phyloP scores from a whole-genome alignment of 805 yeast species.

The Pichia exigua region DNA sequence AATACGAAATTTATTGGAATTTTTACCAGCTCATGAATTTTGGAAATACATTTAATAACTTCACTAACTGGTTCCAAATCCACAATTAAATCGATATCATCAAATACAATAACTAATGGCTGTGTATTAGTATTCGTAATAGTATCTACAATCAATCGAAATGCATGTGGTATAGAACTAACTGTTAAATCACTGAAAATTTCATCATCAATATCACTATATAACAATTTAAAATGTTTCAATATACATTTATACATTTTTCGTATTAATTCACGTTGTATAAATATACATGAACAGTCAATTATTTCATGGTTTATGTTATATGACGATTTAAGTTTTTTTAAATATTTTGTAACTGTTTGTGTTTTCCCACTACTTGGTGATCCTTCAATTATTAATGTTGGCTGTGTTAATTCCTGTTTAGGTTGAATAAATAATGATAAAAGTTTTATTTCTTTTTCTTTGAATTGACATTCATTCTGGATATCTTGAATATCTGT shows the following conservation, averaged over 20 bases:
- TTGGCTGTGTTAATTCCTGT: slow-evolving; percentile 25
- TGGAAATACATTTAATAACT: slow-evolving; percentile 32
- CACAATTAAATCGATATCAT: slow-evolving; percentile 35
- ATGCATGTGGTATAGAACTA: background rate
- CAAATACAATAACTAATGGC: slow-evolving; percentile 40
- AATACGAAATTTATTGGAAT: slow-evolving; percentile 30
- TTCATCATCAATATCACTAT: background rate
- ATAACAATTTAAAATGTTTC: background rate
- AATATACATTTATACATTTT: slow-evolving; percentile 10
- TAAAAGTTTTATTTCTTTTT: slow-evolving; percentile 30
- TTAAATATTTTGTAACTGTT: slow-evolving; percentile 29
- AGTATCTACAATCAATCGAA: background rate
- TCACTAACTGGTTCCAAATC: slow-evolving; percentile 30
- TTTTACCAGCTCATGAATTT: slow-evolving; percentile 35
- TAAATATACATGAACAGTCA: slow-evolving; percentile 39
- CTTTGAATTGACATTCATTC: slow-evolving; percentile 21
- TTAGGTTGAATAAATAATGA: slow-evolving; percentile 29
- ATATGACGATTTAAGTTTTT: slow-evolving; percentile 12
- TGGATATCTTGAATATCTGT: background rate
- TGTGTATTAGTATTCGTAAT: slow-evolving; percentile 5
- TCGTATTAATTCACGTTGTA: slow-evolving; percentile 34
- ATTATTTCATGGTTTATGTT: slow-evolving; percentile 27
- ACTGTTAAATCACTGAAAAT: background rate
- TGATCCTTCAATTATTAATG: slow-evolving; percentile 40
- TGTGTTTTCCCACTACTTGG: slow-evolving; percentile 42